A percentile compares a stretch with the other conserved stretches of the same genome.
phyloP scores from a whole-genome alignment of 2,329 filamentous ascomycete species.

The Calonectria fujianensis region DNA sequence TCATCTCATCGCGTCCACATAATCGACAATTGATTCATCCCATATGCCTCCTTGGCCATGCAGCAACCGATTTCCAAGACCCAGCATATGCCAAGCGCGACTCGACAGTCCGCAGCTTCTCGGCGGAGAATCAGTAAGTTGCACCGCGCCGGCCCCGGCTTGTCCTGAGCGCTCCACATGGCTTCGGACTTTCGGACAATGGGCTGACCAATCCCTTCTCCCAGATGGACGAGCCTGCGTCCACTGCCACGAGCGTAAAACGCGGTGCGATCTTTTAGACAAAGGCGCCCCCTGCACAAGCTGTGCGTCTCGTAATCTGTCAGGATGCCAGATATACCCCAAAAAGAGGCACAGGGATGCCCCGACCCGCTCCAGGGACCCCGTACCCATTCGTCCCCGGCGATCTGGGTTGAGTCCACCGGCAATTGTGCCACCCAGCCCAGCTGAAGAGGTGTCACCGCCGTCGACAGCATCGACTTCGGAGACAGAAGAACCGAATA shows the following conservation, averaged over 20 bases:
- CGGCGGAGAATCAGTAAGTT: constrained; percentile 18
- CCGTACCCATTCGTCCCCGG: neutral
- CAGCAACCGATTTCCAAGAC: neutral
- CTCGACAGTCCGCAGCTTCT: neutral
- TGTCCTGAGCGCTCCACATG: neutral
- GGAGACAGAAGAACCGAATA: neutral
- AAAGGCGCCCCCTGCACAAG: constrained; percentile 2
- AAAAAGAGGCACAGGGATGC: constrained; percentile 9
- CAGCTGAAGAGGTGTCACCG: neutral
- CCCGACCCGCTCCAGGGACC: neutral
- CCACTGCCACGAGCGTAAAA: constrained; percentile 11
- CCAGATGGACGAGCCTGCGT: constrained; percentile 14
- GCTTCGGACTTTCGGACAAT: neutral
- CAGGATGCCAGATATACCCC: constrained; percentile 5
- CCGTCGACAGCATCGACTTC: neutral
- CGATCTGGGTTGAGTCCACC: neutral
- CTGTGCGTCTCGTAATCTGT: neutral
- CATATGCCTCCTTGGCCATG: neutral
- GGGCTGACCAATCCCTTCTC: neutral
- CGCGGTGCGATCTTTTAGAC: neutral
- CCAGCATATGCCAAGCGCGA: too few species aligned
- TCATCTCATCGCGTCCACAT: constrained; percentile 10
- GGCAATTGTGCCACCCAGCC: neutral
- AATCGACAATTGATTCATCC: neutral
- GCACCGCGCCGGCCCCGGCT: neutral